Base-by-base conservation (phyloP, 805 yeast genomes). In the Gaillardinia entomophila region DNA sequence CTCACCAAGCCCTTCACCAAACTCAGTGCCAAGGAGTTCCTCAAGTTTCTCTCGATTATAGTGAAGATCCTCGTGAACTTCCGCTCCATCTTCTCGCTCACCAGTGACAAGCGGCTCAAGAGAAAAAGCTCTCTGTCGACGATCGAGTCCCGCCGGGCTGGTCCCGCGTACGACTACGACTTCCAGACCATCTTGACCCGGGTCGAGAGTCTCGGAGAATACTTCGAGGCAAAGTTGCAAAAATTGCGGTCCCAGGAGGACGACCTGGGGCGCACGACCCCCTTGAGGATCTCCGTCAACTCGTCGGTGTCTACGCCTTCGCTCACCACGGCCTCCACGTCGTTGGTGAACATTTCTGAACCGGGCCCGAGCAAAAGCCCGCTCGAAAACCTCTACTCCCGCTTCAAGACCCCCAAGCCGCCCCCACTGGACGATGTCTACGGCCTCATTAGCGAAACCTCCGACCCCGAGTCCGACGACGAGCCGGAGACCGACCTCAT, bases 1-100 rank as follows among this genome's bases (percentile, higher is more conserved):
- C 49, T 66, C 27, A 57, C 51, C 36, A 61, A 62, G 32, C 70
- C 71, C 10, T 60, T 66, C 38, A 48, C 57, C 22, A 58, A 58
- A 33, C 46, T 66, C 19, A 45, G 60, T 16, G 48, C 60, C 12
- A 53, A 53, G 33, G 71, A 66, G 37, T 63, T 58, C 35, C 44
- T 63, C 29, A 49, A 46, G 35, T 63, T 66, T 33, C 46, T 66
- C 5, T 51, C 57, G 40, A 40, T 63, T 0, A 46, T 66, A 4
- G 70, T 60, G 4, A 63, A 65, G 37, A 51, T 66, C 4, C 30
- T 66, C 3, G 45, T 55, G 19, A 63, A 62, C 35, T 66, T 62
- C 41, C 54, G 57, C 32, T 41, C 42, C 1, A 42, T 65, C 16
- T 49, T 58, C 26, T 16, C 41, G 7, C 26, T 16, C 30, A 27